Evolutionary conservation across 2,329 filamentous ascomycete genomes (phyloP).

Genomic region (Aurifilum marmelostoma): DNA sequence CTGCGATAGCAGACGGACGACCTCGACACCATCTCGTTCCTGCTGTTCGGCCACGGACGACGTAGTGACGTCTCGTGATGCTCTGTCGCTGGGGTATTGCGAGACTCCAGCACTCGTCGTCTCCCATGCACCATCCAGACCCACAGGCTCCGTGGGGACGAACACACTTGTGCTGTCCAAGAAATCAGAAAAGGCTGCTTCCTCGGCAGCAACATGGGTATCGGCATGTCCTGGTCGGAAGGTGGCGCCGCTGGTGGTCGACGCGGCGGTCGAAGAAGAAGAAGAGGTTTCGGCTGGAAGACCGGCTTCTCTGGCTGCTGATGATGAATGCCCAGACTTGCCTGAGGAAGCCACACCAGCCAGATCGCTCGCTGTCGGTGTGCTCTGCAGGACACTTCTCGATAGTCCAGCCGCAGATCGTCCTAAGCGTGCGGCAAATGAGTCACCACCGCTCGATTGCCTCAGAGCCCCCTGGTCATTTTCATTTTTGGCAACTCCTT

Average conservation of each 20-base stretch:
- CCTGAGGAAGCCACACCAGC: slow-evolving; percentile 16
- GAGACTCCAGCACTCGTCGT: neutral
- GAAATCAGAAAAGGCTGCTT: slow-evolving; percentile 43
- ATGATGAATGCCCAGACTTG: slow-evolving; percentile 22
- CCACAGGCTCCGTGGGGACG: slow-evolving; percentile 30
- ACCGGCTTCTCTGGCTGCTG: neutral
- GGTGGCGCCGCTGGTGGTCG: slow-evolving; percentile 28
- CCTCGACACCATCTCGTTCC: slow-evolving; percentile 43
- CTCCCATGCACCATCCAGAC: slow-evolving; percentile 31
- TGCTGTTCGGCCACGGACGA: slow-evolving; percentile 41
- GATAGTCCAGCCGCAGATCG: slow-evolving; percentile 32
- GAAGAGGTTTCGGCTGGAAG: slow-evolving; percentile 32
- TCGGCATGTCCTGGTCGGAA: slow-evolving; percentile 37
- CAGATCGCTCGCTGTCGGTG: slow-evolving; percentile 21
- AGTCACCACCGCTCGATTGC: slow-evolving; percentile 17
- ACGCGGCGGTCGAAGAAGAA: slow-evolving; percentile 22
- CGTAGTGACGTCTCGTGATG: neutral
- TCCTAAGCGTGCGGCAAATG: slow-evolving; percentile 32
- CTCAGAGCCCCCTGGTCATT: neutral
- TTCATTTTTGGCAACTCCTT: slow-evolving; percentile 20
- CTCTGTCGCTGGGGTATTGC: neutral
- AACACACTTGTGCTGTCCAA: slow-evolving; percentile 36
- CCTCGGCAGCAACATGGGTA: slow-evolving; percentile 37
- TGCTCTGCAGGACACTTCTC: slow-evolving; percentile 33
- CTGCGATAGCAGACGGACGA: slow-evolving; percentile 43